Conservation (phyloP, 176 grass and related monocot genomes). For the Oryza rufipogon region DNA sequence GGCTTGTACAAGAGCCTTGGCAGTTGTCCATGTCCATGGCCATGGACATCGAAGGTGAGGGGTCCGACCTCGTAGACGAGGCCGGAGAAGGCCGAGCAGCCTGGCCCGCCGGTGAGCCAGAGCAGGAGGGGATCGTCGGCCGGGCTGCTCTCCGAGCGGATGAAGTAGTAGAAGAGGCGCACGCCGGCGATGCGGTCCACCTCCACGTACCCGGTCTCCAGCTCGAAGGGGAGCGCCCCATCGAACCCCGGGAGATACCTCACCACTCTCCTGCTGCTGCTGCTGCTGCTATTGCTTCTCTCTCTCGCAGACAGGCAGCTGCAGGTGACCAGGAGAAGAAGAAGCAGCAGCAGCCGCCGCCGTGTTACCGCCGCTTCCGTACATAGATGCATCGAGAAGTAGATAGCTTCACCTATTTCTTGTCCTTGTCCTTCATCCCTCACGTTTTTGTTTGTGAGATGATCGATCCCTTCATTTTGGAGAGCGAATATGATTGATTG, state of each 20-base stretch:
- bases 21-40: background rate
- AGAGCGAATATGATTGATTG: too few relatives aligned
- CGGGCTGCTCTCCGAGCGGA: slow-evolving; percentile 40
- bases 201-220: slow-evolving; percentile 39
- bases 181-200: slow-evolving; percentile 46
- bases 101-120: slow-evolving; percentile 61
- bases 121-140: slow-evolving; percentile 48
- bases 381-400: too few relatives aligned
- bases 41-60: slow-evolving; percentile 45
- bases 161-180: slow-evolving; percentile 66
- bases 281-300: background rate
- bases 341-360: too few relatives aligned
- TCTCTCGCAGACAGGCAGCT: too few relatives aligned
- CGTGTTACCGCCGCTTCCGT: too few relatives aligned
- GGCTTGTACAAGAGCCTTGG: slow-evolving; percentile 53
- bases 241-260: background rate
- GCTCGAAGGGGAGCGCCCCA: background rate
- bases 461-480: too few relatives aligned
- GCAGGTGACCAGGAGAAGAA: too few relatives aligned
- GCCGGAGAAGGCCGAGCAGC: slow-evolving; percentile 51
- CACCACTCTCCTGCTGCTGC: background rate
- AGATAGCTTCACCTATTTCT: too few relatives aligned
- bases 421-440: too few relatives aligned
- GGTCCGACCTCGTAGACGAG: slow-evolving; percentile 64
- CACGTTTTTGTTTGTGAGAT: too few relatives aligned